These are phyloP conservation scores for Aspergillus piperis DNA, from an alignment of 2,329 filamentous ascomycete species.

Conservation along the genomic window DNA sequence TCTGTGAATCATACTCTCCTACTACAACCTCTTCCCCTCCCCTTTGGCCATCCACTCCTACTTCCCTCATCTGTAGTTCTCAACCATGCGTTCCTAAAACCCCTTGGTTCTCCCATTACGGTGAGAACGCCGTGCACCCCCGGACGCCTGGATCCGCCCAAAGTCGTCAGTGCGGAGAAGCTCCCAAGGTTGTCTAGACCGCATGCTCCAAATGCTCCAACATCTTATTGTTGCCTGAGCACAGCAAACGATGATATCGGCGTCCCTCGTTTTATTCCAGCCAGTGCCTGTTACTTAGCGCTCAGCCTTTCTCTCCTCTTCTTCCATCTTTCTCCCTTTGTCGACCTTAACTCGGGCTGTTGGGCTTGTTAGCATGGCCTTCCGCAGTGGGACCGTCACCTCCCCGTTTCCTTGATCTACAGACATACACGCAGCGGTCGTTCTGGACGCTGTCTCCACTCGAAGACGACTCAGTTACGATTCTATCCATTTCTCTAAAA, in stretches of 20 bases:
- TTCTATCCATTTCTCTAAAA: not conserved
- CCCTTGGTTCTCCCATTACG: constrained; percentile 26
- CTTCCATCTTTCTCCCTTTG: constrained; percentile 11
- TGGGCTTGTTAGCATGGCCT: constrained; percentile 44
- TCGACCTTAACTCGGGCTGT: constrained; percentile 15
- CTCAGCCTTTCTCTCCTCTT: constrained; percentile 7
- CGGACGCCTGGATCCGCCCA: constrained; percentile 26
- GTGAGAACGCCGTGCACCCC: constrained; percentile 31
- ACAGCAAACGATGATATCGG: constrained; percentile 29
- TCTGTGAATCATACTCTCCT: constrained; percentile 9
- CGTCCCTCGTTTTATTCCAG: constrained; percentile 17
- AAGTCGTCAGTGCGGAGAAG: constrained; percentile 43
- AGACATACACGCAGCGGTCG: constrained; percentile 16
- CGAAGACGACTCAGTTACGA: not conserved
- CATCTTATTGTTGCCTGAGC: constrained; percentile 31
- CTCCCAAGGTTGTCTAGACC: constrained; percentile 35
- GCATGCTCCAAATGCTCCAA: constrained; percentile 30
- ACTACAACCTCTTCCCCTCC: constrained; percentile 12
- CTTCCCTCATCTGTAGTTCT: constrained; percentile 2
- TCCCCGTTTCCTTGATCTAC: constrained; percentile 38
- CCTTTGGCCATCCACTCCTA: not conserved
- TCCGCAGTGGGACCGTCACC: constrained; percentile 31
- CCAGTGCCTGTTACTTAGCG: constrained; percentile 19
- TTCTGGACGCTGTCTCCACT: constrained; percentile 12
- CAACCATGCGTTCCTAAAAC: constrained; percentile 29